These are phyloP conservation scores for Backusella circina DNA, from an alignment of 192 early-diverging fungal species.

Conservation along the genomic window DNA sequence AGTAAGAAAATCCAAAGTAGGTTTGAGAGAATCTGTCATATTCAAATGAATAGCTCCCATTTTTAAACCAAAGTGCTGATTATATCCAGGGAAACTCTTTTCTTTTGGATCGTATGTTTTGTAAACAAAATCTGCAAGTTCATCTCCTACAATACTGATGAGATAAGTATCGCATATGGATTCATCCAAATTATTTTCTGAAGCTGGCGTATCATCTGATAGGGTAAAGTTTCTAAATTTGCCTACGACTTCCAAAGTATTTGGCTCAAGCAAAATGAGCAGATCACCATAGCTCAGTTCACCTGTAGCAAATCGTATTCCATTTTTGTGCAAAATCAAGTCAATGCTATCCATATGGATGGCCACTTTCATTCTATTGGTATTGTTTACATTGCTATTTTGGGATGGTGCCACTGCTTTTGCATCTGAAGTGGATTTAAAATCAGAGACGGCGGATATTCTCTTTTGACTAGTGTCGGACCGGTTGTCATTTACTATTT, in stretches of 20 bases:
- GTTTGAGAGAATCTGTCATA: slow-evolving; percentile 59
- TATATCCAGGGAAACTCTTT: slow-evolving; percentile 65
- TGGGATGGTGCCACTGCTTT: not conserved
- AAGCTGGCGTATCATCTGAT: slow-evolving; percentile 39
- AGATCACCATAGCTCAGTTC: slow-evolving; percentile 55
- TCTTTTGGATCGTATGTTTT: slow-evolving; percentile 57
- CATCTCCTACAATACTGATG: slow-evolving; percentile 68
- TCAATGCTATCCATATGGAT: slow-evolving; percentile 30
- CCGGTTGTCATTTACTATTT: not conserved
- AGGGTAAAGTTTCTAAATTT: slow-evolving; percentile 53
- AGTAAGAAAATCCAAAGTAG: slow-evolving; percentile 61
- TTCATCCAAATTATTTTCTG: not conserved
- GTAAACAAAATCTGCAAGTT: slow-evolving; percentile 71
- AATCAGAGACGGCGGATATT: not conserved
- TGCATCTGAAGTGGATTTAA: not conserved
- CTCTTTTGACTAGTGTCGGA: not conserved
- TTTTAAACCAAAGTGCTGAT: slow-evolving; percentile 55
- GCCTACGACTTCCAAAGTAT: slow-evolving; percentile 42
- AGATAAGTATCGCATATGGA: slow-evolving; percentile 37
- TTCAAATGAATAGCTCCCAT: slow-evolving; percentile 63
- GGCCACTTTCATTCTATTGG: slow-evolving; percentile 18
- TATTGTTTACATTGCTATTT: not conserved
- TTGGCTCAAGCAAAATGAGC: slow-evolving; percentile 45
- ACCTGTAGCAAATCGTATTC: slow-evolving; percentile 53
- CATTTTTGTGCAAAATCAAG: slow-evolving; percentile 57